Base-by-base conservation (phyloP, 2,329 filamentous ascomycete species). In the Verticillium zaregamsianum region DNA sequence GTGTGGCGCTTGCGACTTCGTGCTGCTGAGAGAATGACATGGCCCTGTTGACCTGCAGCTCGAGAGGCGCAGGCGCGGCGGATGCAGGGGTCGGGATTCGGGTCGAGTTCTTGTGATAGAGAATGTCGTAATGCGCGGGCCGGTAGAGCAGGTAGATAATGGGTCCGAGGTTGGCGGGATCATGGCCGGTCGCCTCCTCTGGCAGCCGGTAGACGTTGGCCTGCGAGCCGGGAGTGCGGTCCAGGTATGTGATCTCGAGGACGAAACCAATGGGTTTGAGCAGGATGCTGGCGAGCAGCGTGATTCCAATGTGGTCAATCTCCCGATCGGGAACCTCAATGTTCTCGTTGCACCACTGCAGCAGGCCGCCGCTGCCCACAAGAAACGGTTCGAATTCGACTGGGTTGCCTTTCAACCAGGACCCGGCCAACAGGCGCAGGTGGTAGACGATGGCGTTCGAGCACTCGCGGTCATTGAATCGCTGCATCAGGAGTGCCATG, bases 91-190 rank as follows among this genome's bases (percentile, higher is more conserved):
- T 49, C 9, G 20, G 28, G 20, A 40, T 32, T 32, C 31, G 64
- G 72, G 66, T 61, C 68, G 58, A 62, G 64, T 55, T 79, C 72
- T 86, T 88, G 20, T 52, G 45, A 80, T 99, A 99, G 37, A 98
- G 83, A 64, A 99, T 88, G 74, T 98, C 95, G 75, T 98, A 99
- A 76, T 98, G 95, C 63, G 92, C 92, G 52, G 80, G 96, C 72
- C 79, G 88, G 84, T 78, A 93, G 71, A 82, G 82, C 63, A 83
- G 78, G 67, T 86, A 80, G 39, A 89, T 84, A 35, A 84, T 80
- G 31, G 82, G 80, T 0, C 79, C 82, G 0, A 83, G 69, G 1
- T 72, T 70, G 17, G 76, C 73, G 54, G 74, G 68, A 59, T 80
- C 78, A 60, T 80, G 78, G 3, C 70, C 73, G 60, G 80, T 81